Percentiles rank a stretch among this genome's conserved stretches.
phyloP scores from a whole-genome alignment of 106 monocot genomes.

The Platanthera zijinensis region DNA sequence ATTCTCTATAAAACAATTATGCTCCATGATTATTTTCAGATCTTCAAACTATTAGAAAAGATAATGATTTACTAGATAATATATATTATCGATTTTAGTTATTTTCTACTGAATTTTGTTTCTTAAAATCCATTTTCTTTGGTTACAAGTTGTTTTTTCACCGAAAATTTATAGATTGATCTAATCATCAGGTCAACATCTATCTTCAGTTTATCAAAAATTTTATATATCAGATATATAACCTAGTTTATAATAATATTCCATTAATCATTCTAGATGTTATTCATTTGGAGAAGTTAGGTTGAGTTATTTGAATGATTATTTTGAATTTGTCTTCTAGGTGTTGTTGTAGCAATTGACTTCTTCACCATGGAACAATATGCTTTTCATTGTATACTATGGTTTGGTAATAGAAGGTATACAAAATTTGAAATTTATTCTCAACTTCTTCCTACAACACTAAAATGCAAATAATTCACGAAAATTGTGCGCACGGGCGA shows the following conservation, averaged over 20 bases:
- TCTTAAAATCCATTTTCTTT: background rate
- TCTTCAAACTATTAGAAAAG: background rate
- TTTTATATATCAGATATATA: background rate
- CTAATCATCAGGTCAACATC: background rate
- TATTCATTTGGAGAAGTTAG: background rate
- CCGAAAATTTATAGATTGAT: background rate
- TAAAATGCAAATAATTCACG: background rate
- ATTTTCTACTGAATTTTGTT: background rate
- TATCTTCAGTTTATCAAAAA: background rate
- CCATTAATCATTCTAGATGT: background rate
- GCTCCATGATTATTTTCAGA: background rate
- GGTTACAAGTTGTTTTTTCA: background rate
- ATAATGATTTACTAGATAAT: background rate
- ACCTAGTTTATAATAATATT: background rate
- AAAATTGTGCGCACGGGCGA: background rate
- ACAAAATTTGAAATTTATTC: background rate
- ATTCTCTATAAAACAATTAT: background rate
- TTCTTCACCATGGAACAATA: constrained; percentile 91
- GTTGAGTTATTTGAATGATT: background rate
- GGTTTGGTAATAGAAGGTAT: constrained; percentile 84
- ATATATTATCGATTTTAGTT: background rate
- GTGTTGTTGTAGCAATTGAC: constrained; percentile 86
- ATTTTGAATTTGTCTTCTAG: constrained; percentile 25
- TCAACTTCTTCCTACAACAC: background rate
- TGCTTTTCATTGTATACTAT: constrained; percentile 91